phyloP scores from a whole-genome alignment of 164 flowering plant genomes.

The Akebia trifoliata region DNA sequence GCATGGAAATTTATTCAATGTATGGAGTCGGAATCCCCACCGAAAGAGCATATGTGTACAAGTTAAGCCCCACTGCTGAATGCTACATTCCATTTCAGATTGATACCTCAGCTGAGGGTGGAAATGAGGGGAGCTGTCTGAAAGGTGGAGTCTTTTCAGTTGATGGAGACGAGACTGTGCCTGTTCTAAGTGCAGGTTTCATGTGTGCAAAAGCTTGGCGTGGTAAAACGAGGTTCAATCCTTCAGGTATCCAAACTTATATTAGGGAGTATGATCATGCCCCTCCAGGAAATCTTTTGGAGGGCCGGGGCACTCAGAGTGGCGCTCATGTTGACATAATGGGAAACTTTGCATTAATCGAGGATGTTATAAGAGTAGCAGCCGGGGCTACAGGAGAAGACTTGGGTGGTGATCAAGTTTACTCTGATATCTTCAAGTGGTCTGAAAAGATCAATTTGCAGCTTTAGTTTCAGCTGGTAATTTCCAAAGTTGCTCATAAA shows the following conservation, averaged over 20 bases:
- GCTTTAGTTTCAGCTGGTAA: constrained; percentile 36
- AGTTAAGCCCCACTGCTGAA: constrained; percentile 51
- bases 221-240: constrained; percentile 85
- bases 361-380: constrained; percentile 82
- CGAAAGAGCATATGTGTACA: constrained; percentile 86
- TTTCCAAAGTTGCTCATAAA: background rate
- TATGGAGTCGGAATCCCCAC: constrained; percentile 96
- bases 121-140: constrained; percentile 46
- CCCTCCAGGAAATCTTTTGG: constrained; percentile 79
- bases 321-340: constrained; percentile 98
- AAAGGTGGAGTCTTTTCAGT: constrained; percentile 66
- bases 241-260: constrained; percentile 75
- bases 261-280: constrained; percentile 85
- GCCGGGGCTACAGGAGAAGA: constrained; percentile 87
- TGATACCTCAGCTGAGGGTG: constrained; percentile 58
- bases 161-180: constrained; percentile 97
- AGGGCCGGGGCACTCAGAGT: constrained; percentile 98
- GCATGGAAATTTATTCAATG: constrained; percentile 88
- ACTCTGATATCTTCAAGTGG: constrained; percentile 82
- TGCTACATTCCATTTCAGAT: constrained; percentile 91
- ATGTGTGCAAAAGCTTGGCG: constrained; percentile 99
- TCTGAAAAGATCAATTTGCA: constrained; percentile 69
- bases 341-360: constrained; percentile 94
- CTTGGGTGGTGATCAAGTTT: constrained; percentile 81
- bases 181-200: constrained; percentile 86